These are phyloP conservation scores for Cymbidium sinense DNA, from an alignment of 106 monocot genomes.

Conservation along the genomic window DNA sequence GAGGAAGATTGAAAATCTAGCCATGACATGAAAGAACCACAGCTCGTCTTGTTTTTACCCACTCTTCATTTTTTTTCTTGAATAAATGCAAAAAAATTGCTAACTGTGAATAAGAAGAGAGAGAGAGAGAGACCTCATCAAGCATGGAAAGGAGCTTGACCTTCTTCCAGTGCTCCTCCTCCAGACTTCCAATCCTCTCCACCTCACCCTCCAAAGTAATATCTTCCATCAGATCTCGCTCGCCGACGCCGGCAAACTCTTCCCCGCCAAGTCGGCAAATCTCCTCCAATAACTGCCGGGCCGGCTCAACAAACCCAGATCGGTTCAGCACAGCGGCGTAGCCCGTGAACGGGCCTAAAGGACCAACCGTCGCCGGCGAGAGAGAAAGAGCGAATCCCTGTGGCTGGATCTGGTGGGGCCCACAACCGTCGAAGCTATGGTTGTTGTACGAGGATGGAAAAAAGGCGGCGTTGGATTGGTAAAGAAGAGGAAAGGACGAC, in stretches of 20 bases:
- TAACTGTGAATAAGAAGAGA: background rate
- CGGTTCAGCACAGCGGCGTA: constrained; percentile 64
- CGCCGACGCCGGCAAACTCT: background rate
- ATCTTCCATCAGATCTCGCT: background rate
- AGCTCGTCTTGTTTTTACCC: background rate
- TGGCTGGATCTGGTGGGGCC: background rate
- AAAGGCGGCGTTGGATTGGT: background rate
- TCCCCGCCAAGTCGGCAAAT: constrained; percentile 29
- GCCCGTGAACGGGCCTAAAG: constrained; percentile 70
- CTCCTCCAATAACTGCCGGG: constrained; percentile 68
- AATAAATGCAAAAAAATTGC: background rate
- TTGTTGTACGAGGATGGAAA: background rate
- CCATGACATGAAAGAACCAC: constrained; percentile 1
- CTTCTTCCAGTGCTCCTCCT: constrained; percentile 52
- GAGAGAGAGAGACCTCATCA: constrained; percentile 50
- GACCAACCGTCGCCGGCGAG: constrained; percentile 16
- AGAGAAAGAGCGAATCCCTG: constrained; percentile 16
- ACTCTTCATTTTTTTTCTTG: background rate
- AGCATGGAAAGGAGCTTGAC: constrained; percentile 71
- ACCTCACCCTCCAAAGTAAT: background rate
- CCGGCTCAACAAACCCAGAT: constrained; percentile 61
- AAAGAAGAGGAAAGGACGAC: background rate
- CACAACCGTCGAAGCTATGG: background rate
- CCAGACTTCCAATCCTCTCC: background rate
- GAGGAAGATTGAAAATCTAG: background rate